Percentiles rank a stretch among this genome's conserved stretches.
These are phyloP conservation scores for Medicago arabica DNA, from an alignment of 306 rosid species.

Conservation along the genomic window DNA sequence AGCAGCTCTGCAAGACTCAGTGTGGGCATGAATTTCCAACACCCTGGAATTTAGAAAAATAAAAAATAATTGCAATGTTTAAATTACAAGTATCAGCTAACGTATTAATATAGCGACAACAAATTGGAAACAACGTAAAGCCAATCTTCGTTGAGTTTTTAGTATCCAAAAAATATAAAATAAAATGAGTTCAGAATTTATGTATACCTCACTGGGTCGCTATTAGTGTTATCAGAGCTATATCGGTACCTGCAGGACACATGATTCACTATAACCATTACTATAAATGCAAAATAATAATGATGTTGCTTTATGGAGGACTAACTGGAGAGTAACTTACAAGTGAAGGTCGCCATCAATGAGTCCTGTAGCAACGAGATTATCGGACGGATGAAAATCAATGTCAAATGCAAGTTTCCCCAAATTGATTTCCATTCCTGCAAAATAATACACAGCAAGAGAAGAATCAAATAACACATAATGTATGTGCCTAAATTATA, in stretches of 20 bases:
- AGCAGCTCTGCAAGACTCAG: constrained; percentile 82
- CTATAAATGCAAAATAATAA: not conserved
- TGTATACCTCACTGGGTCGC: constrained; percentile 61
- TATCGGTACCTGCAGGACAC: constrained; percentile 62
- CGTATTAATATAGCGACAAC: not conserved
- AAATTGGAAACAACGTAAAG: constrained; percentile 19
- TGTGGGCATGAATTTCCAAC: constrained; percentile 79
- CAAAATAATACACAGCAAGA: not conserved
- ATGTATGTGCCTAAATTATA: not conserved
- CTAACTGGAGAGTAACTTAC: constrained; percentile 39
- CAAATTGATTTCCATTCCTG: constrained; percentile 70
- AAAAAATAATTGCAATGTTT: not conserved
- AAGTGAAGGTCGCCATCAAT: constrained; percentile 71
- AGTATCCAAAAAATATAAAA: not conserved
- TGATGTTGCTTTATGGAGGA: not conserved
- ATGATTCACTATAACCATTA: not conserved
- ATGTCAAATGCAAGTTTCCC: constrained; percentile 69
- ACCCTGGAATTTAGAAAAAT: constrained; percentile 44
- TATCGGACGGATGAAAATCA: constrained; percentile 79
- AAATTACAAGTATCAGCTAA: not conserved
- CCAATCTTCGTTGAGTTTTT: not conserved
- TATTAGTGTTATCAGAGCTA: constrained; percentile 51
- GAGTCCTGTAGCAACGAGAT: constrained; percentile 67
- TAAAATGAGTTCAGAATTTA: constrained; percentile 12
- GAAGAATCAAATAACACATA: not conserved